Evolutionary conservation across 1,284 basidiomycete genomes (phyloP).

Genomic region (Moesziomyces globuligerus): DNA sequence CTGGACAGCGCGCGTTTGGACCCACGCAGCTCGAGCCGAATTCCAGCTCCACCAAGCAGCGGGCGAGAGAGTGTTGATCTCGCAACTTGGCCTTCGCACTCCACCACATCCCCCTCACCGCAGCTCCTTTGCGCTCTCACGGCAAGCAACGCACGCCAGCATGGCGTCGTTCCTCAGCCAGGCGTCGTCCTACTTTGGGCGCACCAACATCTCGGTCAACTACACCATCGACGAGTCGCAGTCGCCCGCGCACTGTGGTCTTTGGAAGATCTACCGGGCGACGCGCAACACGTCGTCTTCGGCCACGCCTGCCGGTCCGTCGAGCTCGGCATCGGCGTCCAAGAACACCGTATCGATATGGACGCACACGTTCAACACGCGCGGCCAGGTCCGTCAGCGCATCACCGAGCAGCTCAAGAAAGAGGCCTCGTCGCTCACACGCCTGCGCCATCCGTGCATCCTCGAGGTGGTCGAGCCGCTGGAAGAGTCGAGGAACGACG

Average conservation of each 20-base stretch:
- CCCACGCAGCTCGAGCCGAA: neutral
- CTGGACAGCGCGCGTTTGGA: neutral
- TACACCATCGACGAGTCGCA: constrained; percentile 60
- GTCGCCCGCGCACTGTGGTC: constrained; percentile 53
- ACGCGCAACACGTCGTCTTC: constrained; percentile 46
- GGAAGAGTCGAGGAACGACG: constrained; percentile 84
- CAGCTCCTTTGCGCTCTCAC: neutral
- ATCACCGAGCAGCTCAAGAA: constrained; percentile 63
- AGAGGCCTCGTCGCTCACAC: constrained; percentile 79
- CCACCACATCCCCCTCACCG: neutral
- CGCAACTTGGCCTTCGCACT: neutral
- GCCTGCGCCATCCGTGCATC: constrained; percentile 91
- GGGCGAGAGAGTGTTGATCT: neutral
- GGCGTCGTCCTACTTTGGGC: constrained; percentile 58
- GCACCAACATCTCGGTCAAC: constrained; percentile 62
- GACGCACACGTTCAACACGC: constrained; percentile 48
- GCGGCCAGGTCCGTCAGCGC: constrained; percentile 39
- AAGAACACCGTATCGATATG: constrained; percentile 55
- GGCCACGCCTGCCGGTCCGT: constrained; percentile 1
- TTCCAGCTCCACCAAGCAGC: neutral
- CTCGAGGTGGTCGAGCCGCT: constrained; percentile 99
- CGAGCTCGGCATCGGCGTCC: constrained; percentile 4
- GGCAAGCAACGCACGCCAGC: neutral
- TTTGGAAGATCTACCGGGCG: constrained; percentile 63
- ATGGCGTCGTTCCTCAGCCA: constrained; percentile 60